These are phyloP conservation scores for Pharus latifolius DNA, from an alignment of 176 grass and related monocot species.

Conservation along the genomic window DNA sequence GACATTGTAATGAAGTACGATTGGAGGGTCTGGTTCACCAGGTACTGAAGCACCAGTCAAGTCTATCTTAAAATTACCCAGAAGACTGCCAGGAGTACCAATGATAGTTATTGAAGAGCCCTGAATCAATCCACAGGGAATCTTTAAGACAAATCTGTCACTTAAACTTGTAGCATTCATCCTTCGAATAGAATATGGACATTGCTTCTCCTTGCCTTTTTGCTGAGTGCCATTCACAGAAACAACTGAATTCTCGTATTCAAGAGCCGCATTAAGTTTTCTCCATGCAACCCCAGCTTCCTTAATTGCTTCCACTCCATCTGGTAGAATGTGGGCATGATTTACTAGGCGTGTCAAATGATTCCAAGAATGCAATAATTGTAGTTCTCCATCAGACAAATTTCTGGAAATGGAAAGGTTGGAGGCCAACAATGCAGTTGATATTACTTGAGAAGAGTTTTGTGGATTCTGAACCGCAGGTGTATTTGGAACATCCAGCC, in stretches of 20 bases:
- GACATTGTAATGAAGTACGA: slow-evolving; percentile 91
- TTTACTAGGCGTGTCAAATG: slow-evolving; percentile 58
- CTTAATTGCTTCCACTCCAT: slow-evolving; percentile 80
- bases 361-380: slow-evolving; percentile 61
- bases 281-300: slow-evolving; percentile 85
- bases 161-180: slow-evolving; percentile 77
- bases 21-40: slow-evolving; percentile 85
- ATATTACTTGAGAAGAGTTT: slow-evolving; percentile 45
- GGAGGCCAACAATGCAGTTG: slow-evolving; percentile 42
- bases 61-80: slow-evolving; percentile 82
- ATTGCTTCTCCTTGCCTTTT: slow-evolving; percentile 82
- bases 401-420: slow-evolving; percentile 61
- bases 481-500: slow-evolving; percentile 54
- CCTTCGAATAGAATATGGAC: slow-evolving; percentile 85
- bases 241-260: slow-evolving; percentile 38
- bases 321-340: slow-evolving; percentile 49
- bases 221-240: slow-evolving; percentile 31
- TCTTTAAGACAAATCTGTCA: slow-evolving; percentile 59
- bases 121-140: slow-evolving; percentile 93
- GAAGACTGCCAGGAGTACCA: slow-evolving; percentile 75
- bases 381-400: slow-evolving; percentile 52
- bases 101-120: slow-evolving; percentile 90
- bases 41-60: slow-evolving; percentile 65
- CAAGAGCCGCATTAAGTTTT: slow-evolving; percentile 55
- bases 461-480: slow-evolving; percentile 54